These are phyloP conservation scores for Penicillium diatomitis DNA, from an alignment of 495 filamentous ascomycete species.

Conservation along the genomic window DNA sequence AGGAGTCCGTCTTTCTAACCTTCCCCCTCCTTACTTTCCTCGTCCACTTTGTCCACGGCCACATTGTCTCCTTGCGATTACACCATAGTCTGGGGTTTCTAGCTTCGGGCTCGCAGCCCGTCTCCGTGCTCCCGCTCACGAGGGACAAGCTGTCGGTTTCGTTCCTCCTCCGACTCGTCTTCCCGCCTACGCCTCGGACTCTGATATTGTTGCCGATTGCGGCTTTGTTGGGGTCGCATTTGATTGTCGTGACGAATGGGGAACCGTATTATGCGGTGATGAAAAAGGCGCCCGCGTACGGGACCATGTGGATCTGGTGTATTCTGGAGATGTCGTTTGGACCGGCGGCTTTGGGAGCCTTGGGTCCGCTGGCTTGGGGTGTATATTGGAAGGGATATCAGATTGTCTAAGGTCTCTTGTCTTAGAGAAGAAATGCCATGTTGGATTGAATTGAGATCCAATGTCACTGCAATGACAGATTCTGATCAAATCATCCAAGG, in stretches of 20 bases:
- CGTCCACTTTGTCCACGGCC: conserved; percentile 39
- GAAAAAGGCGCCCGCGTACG: conserved; percentile 84
- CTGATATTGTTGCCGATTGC: conserved; percentile 39
- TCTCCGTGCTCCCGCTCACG: conserved; percentile 23
- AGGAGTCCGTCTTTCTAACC: conserved; percentile 26
- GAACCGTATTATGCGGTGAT: conserved; percentile 78
- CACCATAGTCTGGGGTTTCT: conserved; percentile 3
- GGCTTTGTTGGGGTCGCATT: conserved; percentile 61
- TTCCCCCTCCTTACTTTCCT: conserved; percentile 36
- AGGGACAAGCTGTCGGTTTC: conserved; percentile 22
- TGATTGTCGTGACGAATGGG: conserved; percentile 72
- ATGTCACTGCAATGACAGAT: too few species aligned
- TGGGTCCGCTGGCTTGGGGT: conserved; percentile 52
- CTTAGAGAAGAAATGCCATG: too few species aligned
- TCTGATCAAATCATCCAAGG: not conserved
- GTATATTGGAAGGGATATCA: conserved; percentile 63
- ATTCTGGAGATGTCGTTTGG: conserved; percentile 76
- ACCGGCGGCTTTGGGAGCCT: conserved; percentile 47
- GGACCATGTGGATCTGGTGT: conserved; percentile 89
- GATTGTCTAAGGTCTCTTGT: conserved; percentile 20
- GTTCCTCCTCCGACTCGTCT: conserved; percentile 25
- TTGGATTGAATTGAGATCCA: not conserved
- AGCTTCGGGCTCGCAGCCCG: conserved; percentile 3
- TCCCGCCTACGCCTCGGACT: conserved; percentile 28
- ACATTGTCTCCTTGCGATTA: conserved; percentile 27